Conservation (phyloP, 139 green algal genomes). For the Desmodesmus armatus region DNA sequence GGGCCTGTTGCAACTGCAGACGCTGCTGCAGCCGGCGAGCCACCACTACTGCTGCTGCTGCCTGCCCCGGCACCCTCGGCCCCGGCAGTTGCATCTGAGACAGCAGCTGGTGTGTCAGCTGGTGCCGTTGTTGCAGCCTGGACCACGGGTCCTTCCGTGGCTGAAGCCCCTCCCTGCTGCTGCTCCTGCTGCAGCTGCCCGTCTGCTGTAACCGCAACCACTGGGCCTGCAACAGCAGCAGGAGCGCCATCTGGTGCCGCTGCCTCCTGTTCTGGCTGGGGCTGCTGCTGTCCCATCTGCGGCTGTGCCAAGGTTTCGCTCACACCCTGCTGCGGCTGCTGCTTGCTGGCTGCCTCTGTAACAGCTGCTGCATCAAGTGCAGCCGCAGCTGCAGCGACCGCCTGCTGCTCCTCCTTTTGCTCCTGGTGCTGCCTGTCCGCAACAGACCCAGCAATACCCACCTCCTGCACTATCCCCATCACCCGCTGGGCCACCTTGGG, state of each 20-base stretch:
- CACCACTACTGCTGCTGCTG: neutral
- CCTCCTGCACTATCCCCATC: slow-evolving; percentile 26
- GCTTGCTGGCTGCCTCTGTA: neutral
- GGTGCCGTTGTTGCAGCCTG: neutral
- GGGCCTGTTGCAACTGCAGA: neutral
- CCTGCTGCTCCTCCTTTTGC: slow-evolving; percentile 19
- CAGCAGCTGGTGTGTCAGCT: neutral
- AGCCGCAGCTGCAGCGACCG: neutral
- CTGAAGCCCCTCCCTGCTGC: neutral
- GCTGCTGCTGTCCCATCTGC: slow-evolving; percentile 5
- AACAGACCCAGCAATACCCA: neutral
- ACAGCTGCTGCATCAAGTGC: slow-evolving; percentile 1
- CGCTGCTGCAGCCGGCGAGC: neutral
- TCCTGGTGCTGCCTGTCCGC: neutral
- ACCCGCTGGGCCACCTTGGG: slow-evolving; percentile 29
- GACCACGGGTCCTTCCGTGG: neutral
- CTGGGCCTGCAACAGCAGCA: slow-evolving; percentile 10
- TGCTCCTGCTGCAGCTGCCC: slow-evolving; percentile 16
- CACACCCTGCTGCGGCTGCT: slow-evolving; percentile 16
- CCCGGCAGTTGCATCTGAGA: neutral
- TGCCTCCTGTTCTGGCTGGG: neutral
- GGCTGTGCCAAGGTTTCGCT: too few species aligned
- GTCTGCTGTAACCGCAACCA: neutral
- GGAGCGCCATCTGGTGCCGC: neutral
- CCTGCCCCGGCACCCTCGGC: neutral